phyloP scores from a whole-genome alignment of 768 basidiomycete species.

The Mycena maculata region DNA sequence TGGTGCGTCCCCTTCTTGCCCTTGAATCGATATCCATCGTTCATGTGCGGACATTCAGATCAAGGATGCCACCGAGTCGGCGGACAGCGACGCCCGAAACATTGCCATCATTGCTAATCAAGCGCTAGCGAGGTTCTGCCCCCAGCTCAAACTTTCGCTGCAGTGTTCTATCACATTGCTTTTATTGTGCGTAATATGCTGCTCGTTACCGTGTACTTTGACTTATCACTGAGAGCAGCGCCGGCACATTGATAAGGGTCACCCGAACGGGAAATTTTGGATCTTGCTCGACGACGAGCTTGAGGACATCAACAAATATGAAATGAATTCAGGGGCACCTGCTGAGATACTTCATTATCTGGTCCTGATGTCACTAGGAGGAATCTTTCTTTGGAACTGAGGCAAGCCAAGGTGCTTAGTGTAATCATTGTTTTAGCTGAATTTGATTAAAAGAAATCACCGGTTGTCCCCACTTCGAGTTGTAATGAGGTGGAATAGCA shows the following conservation, averaged over 20 bases:
- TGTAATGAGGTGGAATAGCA: too few relatives aligned
- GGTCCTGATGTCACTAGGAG: too few relatives aligned
- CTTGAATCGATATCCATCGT: background rate
- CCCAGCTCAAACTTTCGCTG: background rate
- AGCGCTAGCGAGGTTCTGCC: background rate
- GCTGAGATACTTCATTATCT: background rate
- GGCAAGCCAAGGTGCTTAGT: too few relatives aligned
- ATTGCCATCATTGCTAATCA: background rate
- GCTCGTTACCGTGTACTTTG: too few relatives aligned
- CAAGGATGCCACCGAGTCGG: background rate
- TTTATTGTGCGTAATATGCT: background rate
- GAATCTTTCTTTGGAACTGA: too few relatives aligned
- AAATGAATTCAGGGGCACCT: background rate
- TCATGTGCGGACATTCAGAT: background rate
- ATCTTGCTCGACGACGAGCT: background rate
- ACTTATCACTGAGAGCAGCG: background rate
- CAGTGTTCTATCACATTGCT: background rate
- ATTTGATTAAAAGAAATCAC: too few relatives aligned
- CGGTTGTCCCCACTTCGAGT: too few relatives aligned
- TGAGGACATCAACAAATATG: background rate
- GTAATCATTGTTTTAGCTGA: too few relatives aligned
- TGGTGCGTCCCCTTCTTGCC: background rate
- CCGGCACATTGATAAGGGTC: background rate
- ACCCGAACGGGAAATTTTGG: background rate
- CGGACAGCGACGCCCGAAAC: background rate